Base-by-base conservation (phyloP, 2,329 filamentous ascomycete species). In the Eurotiales sp. region DNA sequence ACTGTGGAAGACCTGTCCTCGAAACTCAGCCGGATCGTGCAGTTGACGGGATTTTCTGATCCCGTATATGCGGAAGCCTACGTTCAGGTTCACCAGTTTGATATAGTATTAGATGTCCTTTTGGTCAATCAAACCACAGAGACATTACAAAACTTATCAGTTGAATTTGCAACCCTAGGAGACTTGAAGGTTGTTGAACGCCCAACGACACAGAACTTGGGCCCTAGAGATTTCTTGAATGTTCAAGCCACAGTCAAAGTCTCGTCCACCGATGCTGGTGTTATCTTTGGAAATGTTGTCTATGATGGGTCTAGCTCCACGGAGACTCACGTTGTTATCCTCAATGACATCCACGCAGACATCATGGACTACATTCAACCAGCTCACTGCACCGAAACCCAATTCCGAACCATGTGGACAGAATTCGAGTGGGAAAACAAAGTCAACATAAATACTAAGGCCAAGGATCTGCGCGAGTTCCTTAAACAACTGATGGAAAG, bases 361-460 rank as follows among this genome's bases (percentile, higher is more conserved):
- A 96, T 99, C 59, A 99, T 99, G 93, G 93, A 99, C 74, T 99
- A 99, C 75, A 99, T 99, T 64, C 92, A 97, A 68, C 93, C 93
- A 1, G 92, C 92, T 6, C 86, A 90, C 14, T 99, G 93, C 78
- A 93, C 90, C 4, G 93, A 99, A 77, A 96, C 92, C 10, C 90
- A 97, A 65, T 99, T 99, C 85, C 84, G 93, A 54, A 95, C 90
- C n/a, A 99, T 99, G 93, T 99, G 93, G 93, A 99, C 93, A 32
- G 93, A 99, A 68, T 99, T 99, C 60, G 93, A 99, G 70, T 99
- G 93, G 93, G 93, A 99, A 79, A 99, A 99, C 77, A 99, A 99
- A 82, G 92, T 99, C 72, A 99, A 99, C 76, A 97, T 99, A 76
- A 96, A 96, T 74, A 95, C 89, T 58, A 97, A 96, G 79, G 90